These are phyloP conservation scores for Larix kaempferi DNA, from an alignment of 75 land plant species.

Conservation along the genomic window DNA sequence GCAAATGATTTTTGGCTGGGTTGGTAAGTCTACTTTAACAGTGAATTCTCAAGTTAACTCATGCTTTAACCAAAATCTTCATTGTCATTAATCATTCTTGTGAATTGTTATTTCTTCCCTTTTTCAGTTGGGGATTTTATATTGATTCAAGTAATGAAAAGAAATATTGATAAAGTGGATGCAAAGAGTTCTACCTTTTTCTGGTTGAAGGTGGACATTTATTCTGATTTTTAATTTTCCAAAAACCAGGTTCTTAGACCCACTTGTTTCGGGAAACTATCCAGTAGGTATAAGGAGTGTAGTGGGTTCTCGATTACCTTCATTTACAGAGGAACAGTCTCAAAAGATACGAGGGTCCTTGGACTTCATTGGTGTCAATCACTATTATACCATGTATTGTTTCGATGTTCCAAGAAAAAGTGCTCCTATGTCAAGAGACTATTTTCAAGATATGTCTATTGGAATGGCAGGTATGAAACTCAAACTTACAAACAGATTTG, in stretches of 20 bases:
- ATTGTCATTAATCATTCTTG: background rate
- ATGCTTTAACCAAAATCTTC: background rate
- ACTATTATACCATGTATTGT: background rate
- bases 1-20: constrained; percentile 37
- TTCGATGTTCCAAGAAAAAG: background rate
- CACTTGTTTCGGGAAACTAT: constrained; percentile 15
- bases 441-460: too few relatives aligned
- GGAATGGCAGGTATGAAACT: too few relatives aligned
- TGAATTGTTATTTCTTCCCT: background rate
- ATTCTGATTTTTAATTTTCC: constrained; percentile 12
- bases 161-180: too few relatives aligned
- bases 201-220: background rate
- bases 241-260: constrained; percentile 16
- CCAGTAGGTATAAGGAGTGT: constrained; percentile 3
- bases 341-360: constrained; percentile 4
- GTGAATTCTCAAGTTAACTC: background rate
- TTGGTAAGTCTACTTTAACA: constrained; percentile 30
- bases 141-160: too few relatives aligned
- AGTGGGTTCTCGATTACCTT: constrained; percentile 19
- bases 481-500: too few relatives aligned
- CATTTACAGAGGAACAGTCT: constrained; percentile 14
- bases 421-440: too few relatives aligned
- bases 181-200: too few relatives aligned
- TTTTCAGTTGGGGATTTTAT: background rate
- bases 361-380: constrained; percentile 28